These are phyloP conservation scores for Geum urbanum DNA, from an alignment of 306 rosid species.

Conservation along the genomic window DNA sequence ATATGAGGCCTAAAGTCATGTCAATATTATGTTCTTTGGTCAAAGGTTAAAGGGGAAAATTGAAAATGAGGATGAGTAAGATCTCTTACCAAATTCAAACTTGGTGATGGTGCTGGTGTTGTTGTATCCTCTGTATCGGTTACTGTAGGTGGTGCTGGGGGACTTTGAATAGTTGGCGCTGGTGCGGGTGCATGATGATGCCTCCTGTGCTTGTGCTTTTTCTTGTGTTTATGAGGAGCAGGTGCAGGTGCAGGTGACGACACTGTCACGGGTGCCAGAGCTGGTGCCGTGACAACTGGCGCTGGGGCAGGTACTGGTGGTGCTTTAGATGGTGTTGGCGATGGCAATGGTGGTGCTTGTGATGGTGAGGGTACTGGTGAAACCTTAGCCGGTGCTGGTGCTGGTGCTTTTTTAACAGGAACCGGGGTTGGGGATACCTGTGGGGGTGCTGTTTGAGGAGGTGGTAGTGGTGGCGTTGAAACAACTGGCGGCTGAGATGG, in stretches of 20 bases:
- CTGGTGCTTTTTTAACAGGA: slow-evolving; percentile 47
- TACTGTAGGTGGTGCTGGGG: slow-evolving; percentile 82
- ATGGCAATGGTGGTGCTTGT: slow-evolving; percentile 38
- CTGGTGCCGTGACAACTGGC: slow-evolving; percentile 18
- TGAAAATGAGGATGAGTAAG: slow-evolving; percentile 3
- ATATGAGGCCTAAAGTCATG: background rate
- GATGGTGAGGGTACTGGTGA: slow-evolving; percentile 52
- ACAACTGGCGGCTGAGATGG: slow-evolving; percentile 49
- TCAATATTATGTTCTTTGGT: background rate
- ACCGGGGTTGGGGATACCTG: slow-evolving; percentile 58
- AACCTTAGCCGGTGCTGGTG: slow-evolving; percentile 49
- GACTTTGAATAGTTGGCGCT: slow-evolving; percentile 61
- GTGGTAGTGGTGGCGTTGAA: slow-evolving; percentile 40
- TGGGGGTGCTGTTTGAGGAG: slow-evolving; percentile 47
- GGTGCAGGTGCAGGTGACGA: slow-evolving; percentile 50
- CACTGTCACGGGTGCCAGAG: slow-evolving; percentile 46
- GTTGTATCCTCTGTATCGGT: slow-evolving; percentile 46
- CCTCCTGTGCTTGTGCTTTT: slow-evolving; percentile 53
- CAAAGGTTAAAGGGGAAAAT: background rate
- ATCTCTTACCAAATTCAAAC: slow-evolving; percentile 58
- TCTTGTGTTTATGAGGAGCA: slow-evolving; percentile 53
- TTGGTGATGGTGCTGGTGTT: slow-evolving; percentile 87
- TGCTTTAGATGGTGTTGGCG: slow-evolving; percentile 50
- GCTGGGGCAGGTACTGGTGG: slow-evolving; percentile 22
- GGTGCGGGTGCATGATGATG: slow-evolving; percentile 61